Conservation (phyloP, 2,329 filamentous ascomycete species). For the Fusarium sp. region DNA sequence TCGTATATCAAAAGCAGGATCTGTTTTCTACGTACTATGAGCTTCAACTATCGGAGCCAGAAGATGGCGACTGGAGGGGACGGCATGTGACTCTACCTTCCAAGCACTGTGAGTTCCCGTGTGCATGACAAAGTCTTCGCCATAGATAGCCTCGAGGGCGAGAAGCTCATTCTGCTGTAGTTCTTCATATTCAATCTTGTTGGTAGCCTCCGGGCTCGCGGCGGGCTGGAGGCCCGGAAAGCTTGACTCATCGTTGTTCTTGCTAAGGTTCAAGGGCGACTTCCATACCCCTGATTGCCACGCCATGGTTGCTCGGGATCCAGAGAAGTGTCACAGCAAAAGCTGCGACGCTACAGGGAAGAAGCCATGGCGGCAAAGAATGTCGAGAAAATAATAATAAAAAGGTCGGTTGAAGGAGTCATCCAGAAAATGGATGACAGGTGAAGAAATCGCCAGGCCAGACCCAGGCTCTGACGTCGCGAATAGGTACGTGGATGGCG, state of each 20-base stretch:
- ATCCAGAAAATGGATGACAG: conserved; percentile 36
- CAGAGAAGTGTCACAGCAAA: conserved; percentile 59
- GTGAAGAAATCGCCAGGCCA: conserved; percentile 14
- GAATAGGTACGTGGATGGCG: conserved; percentile 28
- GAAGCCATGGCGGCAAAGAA: conserved; percentile 52
- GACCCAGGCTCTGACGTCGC: conserved; percentile 35
- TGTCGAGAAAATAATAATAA: conserved; percentile 15
- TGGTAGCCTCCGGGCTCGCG: conserved; percentile 51
- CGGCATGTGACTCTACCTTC: conserved; percentile 66
- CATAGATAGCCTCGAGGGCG: conserved; percentile 85
- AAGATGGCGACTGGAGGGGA: conserved; percentile 27
- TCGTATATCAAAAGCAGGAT: conserved; percentile 81
- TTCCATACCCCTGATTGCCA: conserved; percentile 60
- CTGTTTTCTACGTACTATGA: conserved; percentile 67
- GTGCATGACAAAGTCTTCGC: conserved; percentile 82
- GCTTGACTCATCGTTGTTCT: conserved; percentile 57
- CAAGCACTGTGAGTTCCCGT: conserved; percentile 76
- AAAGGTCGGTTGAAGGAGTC: conserved; percentile 23
- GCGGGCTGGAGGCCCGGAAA: conserved; percentile 59
- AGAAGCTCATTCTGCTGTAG: conserved; percentile 88
- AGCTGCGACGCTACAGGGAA: conserved; percentile 59
- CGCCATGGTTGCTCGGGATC: conserved; percentile 57
- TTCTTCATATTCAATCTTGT: conserved; percentile 75
- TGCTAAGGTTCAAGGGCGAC: conserved; percentile 53
- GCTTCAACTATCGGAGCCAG: conserved; percentile 26